Evolutionary conservation across 2,329 filamentous ascomycete genomes (phyloP), one percentile per base, ranked within the genome.

Genomic region (Knufia fluminis): DNA sequence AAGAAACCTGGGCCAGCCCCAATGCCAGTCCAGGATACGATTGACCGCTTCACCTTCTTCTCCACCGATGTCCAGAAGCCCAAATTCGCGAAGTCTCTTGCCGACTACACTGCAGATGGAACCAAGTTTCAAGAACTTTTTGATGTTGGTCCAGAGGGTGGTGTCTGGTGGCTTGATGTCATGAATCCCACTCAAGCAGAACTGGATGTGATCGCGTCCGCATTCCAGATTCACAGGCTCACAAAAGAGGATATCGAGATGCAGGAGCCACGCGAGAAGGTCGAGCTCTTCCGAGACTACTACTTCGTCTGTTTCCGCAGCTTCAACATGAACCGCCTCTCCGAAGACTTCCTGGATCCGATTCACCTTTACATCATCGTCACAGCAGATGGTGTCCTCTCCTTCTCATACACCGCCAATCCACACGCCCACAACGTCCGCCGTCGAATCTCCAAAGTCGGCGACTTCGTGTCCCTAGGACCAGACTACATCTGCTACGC

Each of bases 401-500:
- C 90, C 60, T 97, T 98, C 72, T 94, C 88, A 56, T 97, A 95
- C 65, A 81, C 80, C 42, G 84, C 84, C 12, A 95, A 94, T 62
- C 80, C 82, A 2, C 92, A 98, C 65, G 87, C 90, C 10, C 78
- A 83, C 38, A 87, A 92, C 57, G 92, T 98, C 22, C 82, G 91
- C 57, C 89, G 86, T 73, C 82, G 92, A 67, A 97, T 98, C 61
- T 83, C 87, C 20, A 85, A 88, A 59, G 75, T 98, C 49, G 91
- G 94, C 62, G 92, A 98, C 63, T 97, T 96, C 62, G 86, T 97
- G 60, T 83, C 90, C 54, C 76, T 98, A 33, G 94, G 88, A 64
- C 90, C 89, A 59, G 92, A 98, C 68, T 98, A 94, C 91, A 94
- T 97, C 59, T 98, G 92, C 73, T 98, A 98, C 64, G 92, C 92